Evolutionary conservation across 495 filamentous ascomycete species (phyloP).

Genomic region (Cenococcum geophilum): DNA sequence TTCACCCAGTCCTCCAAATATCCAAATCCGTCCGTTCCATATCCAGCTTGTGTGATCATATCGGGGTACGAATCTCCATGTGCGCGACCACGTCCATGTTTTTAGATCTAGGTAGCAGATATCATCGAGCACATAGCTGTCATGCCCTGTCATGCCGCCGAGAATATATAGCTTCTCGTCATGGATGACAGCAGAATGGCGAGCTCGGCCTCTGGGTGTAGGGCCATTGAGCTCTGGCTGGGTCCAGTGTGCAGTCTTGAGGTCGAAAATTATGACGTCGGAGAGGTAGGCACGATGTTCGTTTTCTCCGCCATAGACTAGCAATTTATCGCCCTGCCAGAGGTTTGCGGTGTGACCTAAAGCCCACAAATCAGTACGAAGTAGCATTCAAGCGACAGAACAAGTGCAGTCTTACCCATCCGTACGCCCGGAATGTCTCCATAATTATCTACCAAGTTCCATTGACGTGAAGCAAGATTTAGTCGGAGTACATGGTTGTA

Average conservation of each 20-base stretch:
- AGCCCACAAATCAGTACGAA: not conserved
- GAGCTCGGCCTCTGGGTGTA: conserved; percentile 78
- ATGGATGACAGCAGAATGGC: conserved; percentile 89
- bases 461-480: conserved; percentile 78
- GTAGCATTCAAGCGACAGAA: not conserved
- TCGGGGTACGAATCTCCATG: conserved; percentile 87
- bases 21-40: conserved; percentile 88
- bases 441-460: conserved; percentile 96
- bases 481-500: conserved; percentile 95
- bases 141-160: conserved; percentile 81
- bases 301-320: conserved; percentile 96
- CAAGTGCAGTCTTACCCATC: conserved; percentile 63
- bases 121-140: conserved; percentile 85
- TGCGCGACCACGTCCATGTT: conserved; percentile 95
- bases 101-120: conserved; percentile 94
- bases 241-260: conserved; percentile 88
- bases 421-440: conserved; percentile 96
- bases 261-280: conserved; percentile 91
- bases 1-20: conserved; percentile 89
- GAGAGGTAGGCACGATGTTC: conserved; percentile 93
- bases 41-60: conserved; percentile 93
- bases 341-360: conserved; percentile 90
- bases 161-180: conserved; percentile 95
- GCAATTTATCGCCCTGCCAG: conserved; percentile 86
- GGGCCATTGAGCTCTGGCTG: conserved; percentile 79